Evolutionary conservation across 1,284 basidiomycete genomes (phyloP).

Genomic region (Pterulicium gracile): DNA sequence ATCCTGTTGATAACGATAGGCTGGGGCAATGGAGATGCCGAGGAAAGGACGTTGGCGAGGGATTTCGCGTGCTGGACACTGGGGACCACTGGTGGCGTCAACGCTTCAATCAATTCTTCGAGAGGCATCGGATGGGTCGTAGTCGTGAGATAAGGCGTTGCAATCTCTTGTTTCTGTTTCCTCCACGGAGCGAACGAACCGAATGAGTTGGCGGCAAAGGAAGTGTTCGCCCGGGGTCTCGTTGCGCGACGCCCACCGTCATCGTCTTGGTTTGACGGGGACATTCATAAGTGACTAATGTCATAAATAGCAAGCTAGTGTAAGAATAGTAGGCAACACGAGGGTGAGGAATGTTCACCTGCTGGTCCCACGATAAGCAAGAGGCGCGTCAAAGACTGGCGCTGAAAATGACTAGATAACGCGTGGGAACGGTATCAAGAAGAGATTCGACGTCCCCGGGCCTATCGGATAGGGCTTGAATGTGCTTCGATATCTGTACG

Average conservation of each 20-base stretch:
- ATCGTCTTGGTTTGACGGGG: background rate
- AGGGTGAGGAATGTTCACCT: too few relatives aligned
- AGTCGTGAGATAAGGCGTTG: background rate
- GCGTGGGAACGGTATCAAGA: too few relatives aligned
- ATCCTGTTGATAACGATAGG: constrained; percentile 40
- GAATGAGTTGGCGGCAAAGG: constrained; percentile 14
- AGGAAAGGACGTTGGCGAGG: constrained; percentile 29
- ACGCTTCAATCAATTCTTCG: constrained; percentile 35
- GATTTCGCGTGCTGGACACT: constrained; percentile 40
- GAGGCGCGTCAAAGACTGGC: too few relatives aligned
- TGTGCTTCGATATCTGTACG: too few relatives aligned
- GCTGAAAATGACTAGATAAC: too few relatives aligned
- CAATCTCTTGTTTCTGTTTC: background rate
- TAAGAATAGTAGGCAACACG: too few relatives aligned
- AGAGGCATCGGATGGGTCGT: constrained; percentile 20
- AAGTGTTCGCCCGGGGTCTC: background rate
- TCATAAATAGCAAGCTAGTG: too few relatives aligned
- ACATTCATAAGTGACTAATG: too few relatives aligned
- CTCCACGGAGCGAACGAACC: constrained; percentile 13
- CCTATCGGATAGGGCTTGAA: too few relatives aligned
- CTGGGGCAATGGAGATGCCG: constrained; percentile 38
- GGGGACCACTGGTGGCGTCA: constrained; percentile 47
- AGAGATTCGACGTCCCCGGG: too few relatives aligned
- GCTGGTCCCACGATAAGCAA: too few relatives aligned
- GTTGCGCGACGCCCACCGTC: background rate